These are phyloP conservation scores for Wickerhamomyces queroliae DNA, from an alignment of 805 yeast species.

Conservation along the genomic window DNA sequence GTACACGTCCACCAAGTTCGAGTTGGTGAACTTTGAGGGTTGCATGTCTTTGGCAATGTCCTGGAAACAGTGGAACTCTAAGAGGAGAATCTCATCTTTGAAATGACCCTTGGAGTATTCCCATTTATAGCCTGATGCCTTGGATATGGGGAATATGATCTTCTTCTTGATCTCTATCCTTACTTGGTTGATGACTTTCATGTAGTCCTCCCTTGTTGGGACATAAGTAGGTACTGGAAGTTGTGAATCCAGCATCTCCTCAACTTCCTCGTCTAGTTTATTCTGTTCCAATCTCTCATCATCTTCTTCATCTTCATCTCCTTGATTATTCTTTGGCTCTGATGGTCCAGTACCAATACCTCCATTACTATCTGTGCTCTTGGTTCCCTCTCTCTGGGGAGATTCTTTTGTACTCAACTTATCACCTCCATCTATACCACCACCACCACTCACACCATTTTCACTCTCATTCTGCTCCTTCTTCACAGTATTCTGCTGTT, in stretches of 20 bases:
- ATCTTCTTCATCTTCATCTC: background rate
- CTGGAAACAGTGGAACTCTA: slow-evolving; percentile 20
- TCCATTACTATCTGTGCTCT: background rate
- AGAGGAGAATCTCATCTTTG: slow-evolving; percentile 15
- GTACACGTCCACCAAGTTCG: slow-evolving; percentile 4
- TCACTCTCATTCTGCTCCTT: slow-evolving; percentile 16
- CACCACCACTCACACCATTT: too few species aligned
- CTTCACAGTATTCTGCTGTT: slow-evolving; percentile 12
- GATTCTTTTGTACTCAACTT: background rate
- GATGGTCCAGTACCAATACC: background rate
- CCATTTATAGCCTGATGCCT: slow-evolving; percentile 21
- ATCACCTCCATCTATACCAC: too few species aligned
- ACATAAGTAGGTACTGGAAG: slow-evolving; percentile 9
- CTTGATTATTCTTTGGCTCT: background rate
- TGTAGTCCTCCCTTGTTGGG: slow-evolving; percentile 11
- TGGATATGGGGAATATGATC: slow-evolving; percentile 14
- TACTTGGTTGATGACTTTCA: slow-evolving; percentile 13
- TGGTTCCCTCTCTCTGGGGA: background rate
- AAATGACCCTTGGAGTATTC: slow-evolving; percentile 16
- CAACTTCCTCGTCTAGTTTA: background rate
- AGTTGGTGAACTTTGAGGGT: slow-evolving; percentile 12
- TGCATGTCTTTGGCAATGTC: slow-evolving; percentile 16
- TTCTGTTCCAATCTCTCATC: background rate
- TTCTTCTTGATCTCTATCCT: slow-evolving; percentile 15
- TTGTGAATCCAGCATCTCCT: background rate